A percentile compares a stretch with the other conserved stretches of the same genome.
phyloP scores from a whole-genome alignment of 2,329 filamentous ascomycete genomes.

The Pyricularia sp. region DNA sequence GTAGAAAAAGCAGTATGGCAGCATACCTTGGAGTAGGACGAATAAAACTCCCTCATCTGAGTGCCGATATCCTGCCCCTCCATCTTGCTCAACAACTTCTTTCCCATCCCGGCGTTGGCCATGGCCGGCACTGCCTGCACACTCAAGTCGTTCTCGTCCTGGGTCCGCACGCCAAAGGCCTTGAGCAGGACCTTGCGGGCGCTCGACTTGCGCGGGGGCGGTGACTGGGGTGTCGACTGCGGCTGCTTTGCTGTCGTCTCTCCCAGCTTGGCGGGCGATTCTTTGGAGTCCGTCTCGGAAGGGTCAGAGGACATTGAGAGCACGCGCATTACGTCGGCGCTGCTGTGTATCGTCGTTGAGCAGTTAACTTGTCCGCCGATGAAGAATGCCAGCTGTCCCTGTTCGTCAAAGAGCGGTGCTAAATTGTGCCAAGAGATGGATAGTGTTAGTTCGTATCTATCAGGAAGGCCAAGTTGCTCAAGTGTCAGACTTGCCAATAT shows the following conservation, averaged over 20 bases:
- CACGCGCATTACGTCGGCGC: conserved; percentile 39
- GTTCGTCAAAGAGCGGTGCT: conserved; percentile 6
- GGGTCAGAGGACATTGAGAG: conserved; percentile 16
- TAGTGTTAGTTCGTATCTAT: neutral
- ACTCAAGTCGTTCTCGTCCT: neutral
- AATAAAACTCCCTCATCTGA: conserved; percentile 19
- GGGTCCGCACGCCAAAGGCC: conserved; percentile 9
- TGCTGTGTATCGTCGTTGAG: conserved; percentile 40
- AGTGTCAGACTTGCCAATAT: conserved; percentile 12
- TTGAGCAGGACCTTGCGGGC: conserved; percentile 9
- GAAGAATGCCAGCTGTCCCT: conserved; percentile 39
- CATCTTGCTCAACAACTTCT: conserved; percentile 14
- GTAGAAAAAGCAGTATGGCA: neutral
- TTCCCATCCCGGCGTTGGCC: conserved; percentile 15
- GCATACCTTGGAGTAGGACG: conserved; percentile 17
- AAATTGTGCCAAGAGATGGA: conserved; percentile 14
- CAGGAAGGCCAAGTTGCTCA: neutral
- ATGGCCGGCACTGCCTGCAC: neutral
- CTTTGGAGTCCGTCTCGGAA: neutral
- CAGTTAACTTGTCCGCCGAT: conserved; percentile 50
- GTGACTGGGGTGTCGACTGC: neutral
- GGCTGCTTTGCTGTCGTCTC: neutral
- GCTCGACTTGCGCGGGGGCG: neutral
- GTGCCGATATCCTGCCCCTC: conserved; percentile 15
- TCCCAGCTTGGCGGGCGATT: neutral